Base-by-base conservation (phyloP, 2,329 filamentous ascomycete genomes). In the Claviceps sp. region DNA sequence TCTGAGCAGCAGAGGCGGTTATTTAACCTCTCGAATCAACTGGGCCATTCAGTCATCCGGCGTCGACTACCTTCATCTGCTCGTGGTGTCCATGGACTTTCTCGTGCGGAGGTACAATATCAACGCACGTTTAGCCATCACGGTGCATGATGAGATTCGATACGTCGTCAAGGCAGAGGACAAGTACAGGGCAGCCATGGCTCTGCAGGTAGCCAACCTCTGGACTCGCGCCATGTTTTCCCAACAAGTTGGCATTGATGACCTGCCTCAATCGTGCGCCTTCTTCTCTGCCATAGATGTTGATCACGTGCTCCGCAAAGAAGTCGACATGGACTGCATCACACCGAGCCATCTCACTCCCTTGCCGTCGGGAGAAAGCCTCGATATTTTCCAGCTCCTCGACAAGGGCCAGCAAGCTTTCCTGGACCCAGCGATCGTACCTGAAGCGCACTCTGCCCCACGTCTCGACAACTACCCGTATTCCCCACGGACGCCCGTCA, bases 11-110 rank as follows among this genome's bases (percentile, higher is more conserved):
- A 93, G 88, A 63, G 89, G 90, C 39, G 88, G 85, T 22, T 98
- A 95, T 70, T 84, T 98, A 71, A 96, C 93, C 1, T 94, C 87
- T 17, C 84, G 94, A 38, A 97, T 98, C 70, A 98, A 98, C 65
- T 98, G 93, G 93, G 93, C 93, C 3, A 97, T 98, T 59, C 93
- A 98, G 63, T 96, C 90, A 1, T 95, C 88, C 0, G 93, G 94
- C 5, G 91, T 97, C 4, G 94, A 98, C 67, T 98, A 98, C 66
- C 78, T 98, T 2, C 93, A 98, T 63, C 81, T 98, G 4, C 77
- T 98, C 17, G 89, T 98, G 56, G 81, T 97, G 2, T 77, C 82
- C 14, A 98, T 98, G 94, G 90, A 97, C 64, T 95, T 95, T 63
- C 77, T 98, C 3, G 84, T 84, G 50, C 81, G 89, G 2, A 85